Evolutionary conservation across 2,329 filamentous ascomycete genomes (phyloP).

Genomic region (Diaporthe ilicicola): DNA sequence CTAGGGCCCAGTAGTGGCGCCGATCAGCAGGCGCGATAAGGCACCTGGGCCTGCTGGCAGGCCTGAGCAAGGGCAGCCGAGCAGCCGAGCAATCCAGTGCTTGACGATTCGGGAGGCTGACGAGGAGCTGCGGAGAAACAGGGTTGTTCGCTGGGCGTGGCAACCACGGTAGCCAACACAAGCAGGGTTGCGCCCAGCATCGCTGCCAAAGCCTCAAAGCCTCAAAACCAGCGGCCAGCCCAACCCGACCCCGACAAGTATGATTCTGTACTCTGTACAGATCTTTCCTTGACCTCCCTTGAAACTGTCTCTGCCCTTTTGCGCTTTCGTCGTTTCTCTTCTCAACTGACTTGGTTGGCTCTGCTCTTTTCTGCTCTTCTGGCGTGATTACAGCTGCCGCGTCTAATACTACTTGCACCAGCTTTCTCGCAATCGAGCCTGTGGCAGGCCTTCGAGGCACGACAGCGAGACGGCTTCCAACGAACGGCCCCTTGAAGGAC

Average conservation of each 20-base stretch:
- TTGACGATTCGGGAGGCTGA: not conserved
- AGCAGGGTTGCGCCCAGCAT: conserved; percentile 12
- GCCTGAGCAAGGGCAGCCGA: not conserved
- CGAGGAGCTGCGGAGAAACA: conserved; percentile 5
- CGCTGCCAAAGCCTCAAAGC: conserved; percentile 8
- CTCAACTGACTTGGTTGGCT: too few relatives aligned
- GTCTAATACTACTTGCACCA: not conserved
- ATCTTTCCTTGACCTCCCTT: not conserved
- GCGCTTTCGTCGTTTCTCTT: not conserved
- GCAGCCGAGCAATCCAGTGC: not conserved
- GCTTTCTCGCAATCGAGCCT: not conserved
- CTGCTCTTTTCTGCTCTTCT: not conserved
- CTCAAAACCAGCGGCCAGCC: not conserved
- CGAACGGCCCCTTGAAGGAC: not conserved
- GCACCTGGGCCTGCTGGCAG: not conserved
- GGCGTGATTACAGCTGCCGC: not conserved
- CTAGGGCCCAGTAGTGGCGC: not conserved
- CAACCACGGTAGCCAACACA: not conserved
- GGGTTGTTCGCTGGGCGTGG: conserved; percentile 12
- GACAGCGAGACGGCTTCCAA: not conserved
- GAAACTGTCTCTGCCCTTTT: not conserved
- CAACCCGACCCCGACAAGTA: not conserved
- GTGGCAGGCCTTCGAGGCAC: not conserved
- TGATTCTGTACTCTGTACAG: not conserved
- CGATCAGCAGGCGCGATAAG: conserved; percentile 7